Conservation (phyloP, 768 basidiomycete genomes). For the Mycena filopes region DNA sequence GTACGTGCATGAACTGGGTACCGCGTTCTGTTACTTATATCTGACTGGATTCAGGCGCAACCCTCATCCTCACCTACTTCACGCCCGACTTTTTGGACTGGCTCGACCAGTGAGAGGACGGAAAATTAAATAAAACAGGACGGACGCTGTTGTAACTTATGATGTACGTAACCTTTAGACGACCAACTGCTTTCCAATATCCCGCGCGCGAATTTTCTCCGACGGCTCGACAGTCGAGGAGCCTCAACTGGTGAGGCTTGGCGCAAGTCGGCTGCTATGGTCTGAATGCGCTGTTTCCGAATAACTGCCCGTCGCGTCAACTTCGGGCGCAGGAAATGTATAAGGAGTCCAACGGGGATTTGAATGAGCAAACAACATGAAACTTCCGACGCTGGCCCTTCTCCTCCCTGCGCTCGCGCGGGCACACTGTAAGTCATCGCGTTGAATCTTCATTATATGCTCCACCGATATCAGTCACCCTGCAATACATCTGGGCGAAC, state of each 20-base stretch:
- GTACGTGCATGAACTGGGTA: slow-evolving; percentile 53
- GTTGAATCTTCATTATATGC: background rate
- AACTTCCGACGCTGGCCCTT: background rate
- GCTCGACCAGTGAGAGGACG: slow-evolving; percentile 52
- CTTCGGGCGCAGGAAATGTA: slow-evolving; percentile 2
- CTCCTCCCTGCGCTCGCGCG: slow-evolving; percentile 10
- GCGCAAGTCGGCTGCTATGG: background rate
- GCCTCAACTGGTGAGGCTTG: background rate
- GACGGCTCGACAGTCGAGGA: background rate
- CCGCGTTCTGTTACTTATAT: background rate
- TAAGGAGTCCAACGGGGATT: background rate
- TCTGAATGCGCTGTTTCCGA: slow-evolving; percentile 11
- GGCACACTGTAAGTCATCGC: slow-evolving; percentile 7
- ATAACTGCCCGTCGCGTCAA: slow-evolving; percentile 13
- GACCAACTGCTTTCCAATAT: background rate
- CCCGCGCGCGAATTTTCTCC: background rate
- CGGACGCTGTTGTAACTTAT: slow-evolving; percentile 13
- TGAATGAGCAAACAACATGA: background rate
- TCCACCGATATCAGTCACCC: slow-evolving; percentile 47
- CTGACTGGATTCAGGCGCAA: slow-evolving; percentile 80
- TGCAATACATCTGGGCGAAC: slow-evolving; percentile 64
- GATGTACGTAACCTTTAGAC: background rate
- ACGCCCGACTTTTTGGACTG: slow-evolving; percentile 96
- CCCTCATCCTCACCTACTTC: slow-evolving; percentile 93
- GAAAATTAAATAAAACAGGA: background rate